Percentiles rank a stretch among this genome's conserved stretches.
Conservation (phyloP, 768 basidiomycete genomes). For the Amanita thiersii region DNA sequence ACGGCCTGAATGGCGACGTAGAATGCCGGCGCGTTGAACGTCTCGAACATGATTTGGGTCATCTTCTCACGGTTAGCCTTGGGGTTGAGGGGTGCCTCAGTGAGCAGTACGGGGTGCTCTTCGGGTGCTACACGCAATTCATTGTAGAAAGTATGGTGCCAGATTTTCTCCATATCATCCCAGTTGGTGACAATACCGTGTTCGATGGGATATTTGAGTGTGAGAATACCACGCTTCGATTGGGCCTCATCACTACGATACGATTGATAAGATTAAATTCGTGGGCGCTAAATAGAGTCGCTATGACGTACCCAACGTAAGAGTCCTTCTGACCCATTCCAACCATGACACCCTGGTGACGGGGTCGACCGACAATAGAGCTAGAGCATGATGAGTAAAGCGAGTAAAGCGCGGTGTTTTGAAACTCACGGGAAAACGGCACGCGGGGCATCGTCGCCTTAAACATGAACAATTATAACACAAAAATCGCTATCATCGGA, state of each 20-base stretch:
- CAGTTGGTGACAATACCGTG: conserved; percentile 97
- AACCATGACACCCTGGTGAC: conserved; percentile 94
- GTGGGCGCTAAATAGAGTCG: conserved; percentile 5
- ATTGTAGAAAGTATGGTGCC: conserved; percentile 98
- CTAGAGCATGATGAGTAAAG: conserved; percentile 24
- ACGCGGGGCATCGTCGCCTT: conserved; percentile 85
- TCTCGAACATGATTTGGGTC: conserved; percentile 97
- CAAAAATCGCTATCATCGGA: conserved; percentile 7
- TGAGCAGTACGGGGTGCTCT: conserved; percentile 87
- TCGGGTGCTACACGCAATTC: conserved; percentile 90
- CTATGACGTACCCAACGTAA: conserved; percentile 71
- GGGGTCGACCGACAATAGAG: conserved; percentile 91
- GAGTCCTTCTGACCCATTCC: conserved; percentile 97
- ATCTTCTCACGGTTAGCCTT: conserved; percentile 92
- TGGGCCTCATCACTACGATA: conserved; percentile 78
- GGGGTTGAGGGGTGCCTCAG: conserved; percentile 89
- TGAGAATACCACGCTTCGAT: conserved; percentile 91
- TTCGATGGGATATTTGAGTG: conserved; percentile 89
- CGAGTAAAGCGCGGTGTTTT: neutral
- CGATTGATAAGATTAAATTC: conserved; percentile 11
- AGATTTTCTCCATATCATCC: conserved; percentile 99
- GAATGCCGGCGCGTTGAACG: conserved; percentile 89
- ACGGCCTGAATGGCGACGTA: conserved; percentile 91
- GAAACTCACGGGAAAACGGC: conserved; percentile 90
- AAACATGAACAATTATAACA: conserved; percentile 22